Conservation (phyloP, 2,329 filamentous ascomycete genomes). For the Colletotrichum chrysophilum region DNA sequence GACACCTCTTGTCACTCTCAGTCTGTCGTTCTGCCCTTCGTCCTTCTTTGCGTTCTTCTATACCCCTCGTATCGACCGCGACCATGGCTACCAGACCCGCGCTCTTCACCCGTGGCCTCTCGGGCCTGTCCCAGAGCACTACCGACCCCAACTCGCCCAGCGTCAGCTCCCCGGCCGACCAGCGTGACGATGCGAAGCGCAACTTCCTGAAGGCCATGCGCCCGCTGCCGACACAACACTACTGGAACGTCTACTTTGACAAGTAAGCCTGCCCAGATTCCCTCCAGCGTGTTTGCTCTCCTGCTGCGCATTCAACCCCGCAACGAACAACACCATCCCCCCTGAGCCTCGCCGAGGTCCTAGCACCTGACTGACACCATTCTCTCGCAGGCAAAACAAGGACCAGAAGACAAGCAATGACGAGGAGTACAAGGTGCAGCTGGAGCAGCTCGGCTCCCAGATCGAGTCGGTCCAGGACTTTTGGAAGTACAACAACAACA, state of each 20-base stretch:
- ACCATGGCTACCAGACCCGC: slow-evolving; percentile 62
- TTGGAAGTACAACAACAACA: slow-evolving; percentile 84
- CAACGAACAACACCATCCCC: neutral
- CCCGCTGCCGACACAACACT: slow-evolving; percentile 78
- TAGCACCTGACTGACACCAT: neutral
- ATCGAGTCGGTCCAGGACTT: slow-evolving; percentile 87
- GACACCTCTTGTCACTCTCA: neutral
- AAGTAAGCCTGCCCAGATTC: slow-evolving; percentile 41
- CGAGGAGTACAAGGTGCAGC: slow-evolving; percentile 55
- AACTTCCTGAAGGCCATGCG: slow-evolving; percentile 80
- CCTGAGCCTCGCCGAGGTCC: neutral
- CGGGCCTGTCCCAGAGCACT: slow-evolving; percentile 61
- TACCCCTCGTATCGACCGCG: slow-evolving; percentile 22
- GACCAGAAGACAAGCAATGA: slow-evolving; percentile 44
- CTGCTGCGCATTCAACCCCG: neutral
- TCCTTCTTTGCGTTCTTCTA: neutral
- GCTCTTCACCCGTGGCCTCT: slow-evolving; percentile 68
- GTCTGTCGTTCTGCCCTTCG: neutral
- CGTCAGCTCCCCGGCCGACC: slow-evolving; percentile 71
- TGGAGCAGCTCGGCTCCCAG: slow-evolving; percentile 67
- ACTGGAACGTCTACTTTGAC: slow-evolving; percentile 77
- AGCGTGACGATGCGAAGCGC: slow-evolving; percentile 81
- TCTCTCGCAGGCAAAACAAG: slow-evolving; percentile 44
- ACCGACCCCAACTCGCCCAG: slow-evolving; percentile 63
- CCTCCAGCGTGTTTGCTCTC: neutral